phyloP scores from a whole-genome alignment of 2,329 filamentous ascomycete genomes.

The Blumeriella jaapii region DNA sequence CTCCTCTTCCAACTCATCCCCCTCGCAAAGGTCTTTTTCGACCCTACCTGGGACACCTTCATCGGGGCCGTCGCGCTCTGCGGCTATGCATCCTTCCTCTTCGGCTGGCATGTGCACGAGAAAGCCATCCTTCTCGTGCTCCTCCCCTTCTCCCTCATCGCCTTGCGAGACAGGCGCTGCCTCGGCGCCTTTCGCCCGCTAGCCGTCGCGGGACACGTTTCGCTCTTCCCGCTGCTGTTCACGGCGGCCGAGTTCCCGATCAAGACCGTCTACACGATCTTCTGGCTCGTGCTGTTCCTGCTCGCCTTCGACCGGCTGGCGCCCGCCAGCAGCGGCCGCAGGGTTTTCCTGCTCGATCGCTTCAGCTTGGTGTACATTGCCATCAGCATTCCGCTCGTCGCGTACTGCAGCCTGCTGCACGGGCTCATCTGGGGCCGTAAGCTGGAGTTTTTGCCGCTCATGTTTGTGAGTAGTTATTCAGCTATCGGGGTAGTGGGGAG shows the following conservation, averaged over 20 bases:
- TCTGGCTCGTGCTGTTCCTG: conserved; percentile 83
- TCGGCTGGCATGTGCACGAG: conserved; percentile 97
- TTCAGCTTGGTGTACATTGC: conserved; percentile 85
- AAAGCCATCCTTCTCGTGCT: conserved; percentile 93
- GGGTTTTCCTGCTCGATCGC: conserved; percentile 83
- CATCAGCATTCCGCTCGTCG: conserved; percentile 75
- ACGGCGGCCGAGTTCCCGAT: conserved; percentile 86
- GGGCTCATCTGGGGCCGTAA: conserved; percentile 68
- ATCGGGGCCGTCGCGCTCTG: conserved; percentile 83
- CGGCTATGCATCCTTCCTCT: conserved; percentile 91
- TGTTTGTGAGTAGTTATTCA: conserved; percentile 94
- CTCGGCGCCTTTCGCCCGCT: conserved; percentile 85
- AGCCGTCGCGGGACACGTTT: conserved; percentile 88
- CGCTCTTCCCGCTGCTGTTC: conserved; percentile 86
- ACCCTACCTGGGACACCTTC: conserved; percentile 80
- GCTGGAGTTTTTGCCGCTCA: conserved; percentile 85
- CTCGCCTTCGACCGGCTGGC: conserved; percentile 79
- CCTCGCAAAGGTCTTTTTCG: conserved; percentile 69
- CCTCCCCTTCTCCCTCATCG: conserved; percentile 87
- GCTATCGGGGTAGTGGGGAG: conserved; percentile 92
- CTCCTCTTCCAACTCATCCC: conserved; percentile 71
- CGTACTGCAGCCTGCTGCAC: conserved; percentile 81
- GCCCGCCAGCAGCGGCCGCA: conserved; percentile 65
- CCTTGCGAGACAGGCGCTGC: conserved; percentile 79
- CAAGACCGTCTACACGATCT: conserved; percentile 84